phyloP scores from a whole-genome alignment of 768 basidiomycete species.

The Leccinum obscurum region DNA sequence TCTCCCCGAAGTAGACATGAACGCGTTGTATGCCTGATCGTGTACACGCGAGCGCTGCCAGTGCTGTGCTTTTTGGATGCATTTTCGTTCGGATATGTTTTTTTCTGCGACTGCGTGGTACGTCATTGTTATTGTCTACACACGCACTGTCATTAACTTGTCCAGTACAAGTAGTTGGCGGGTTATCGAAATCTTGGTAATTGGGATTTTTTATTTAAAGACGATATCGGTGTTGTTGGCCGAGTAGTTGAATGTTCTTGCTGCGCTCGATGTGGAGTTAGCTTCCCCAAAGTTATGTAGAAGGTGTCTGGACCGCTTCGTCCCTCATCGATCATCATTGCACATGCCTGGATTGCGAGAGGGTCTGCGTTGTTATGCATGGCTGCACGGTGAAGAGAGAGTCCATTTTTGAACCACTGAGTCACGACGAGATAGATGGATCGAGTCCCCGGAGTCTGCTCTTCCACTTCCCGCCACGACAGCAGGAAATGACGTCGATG shows the following conservation, averaged over 20 bases:
- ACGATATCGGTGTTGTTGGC: neutral
- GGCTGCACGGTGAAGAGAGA: too few species aligned
- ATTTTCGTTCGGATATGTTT: neutral
- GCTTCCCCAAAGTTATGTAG: neutral
- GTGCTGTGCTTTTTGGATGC: neutral
- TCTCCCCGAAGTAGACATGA: slow-evolving; percentile 22
- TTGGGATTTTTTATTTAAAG: neutral
- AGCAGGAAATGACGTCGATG: neutral
- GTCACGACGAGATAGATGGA: slow-evolving; percentile 2
- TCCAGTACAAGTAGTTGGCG: neutral
- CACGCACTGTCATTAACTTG: neutral
- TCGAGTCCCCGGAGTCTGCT: too few species aligned
- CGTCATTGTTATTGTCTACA: neutral
- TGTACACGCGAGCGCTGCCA: neutral
- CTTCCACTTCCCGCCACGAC: slow-evolving; percentile 2
- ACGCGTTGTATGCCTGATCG: slow-evolving; percentile 22
- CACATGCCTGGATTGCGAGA: neutral
- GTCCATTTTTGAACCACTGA: neutral
- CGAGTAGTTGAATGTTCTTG: slow-evolving; percentile 9
- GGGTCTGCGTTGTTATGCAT: too few species aligned
- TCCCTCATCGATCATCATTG: neutral
- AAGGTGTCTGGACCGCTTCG: neutral
- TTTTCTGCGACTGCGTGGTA: neutral
- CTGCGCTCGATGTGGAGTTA: slow-evolving; percentile 11
- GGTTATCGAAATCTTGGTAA: neutral